Percentiles rank a stretch among this genome's conserved stretches.
phyloP scores from a whole-genome alignment of 2,329 filamentous ascomycete species.

The Aspergillus costaricaensis region DNA sequence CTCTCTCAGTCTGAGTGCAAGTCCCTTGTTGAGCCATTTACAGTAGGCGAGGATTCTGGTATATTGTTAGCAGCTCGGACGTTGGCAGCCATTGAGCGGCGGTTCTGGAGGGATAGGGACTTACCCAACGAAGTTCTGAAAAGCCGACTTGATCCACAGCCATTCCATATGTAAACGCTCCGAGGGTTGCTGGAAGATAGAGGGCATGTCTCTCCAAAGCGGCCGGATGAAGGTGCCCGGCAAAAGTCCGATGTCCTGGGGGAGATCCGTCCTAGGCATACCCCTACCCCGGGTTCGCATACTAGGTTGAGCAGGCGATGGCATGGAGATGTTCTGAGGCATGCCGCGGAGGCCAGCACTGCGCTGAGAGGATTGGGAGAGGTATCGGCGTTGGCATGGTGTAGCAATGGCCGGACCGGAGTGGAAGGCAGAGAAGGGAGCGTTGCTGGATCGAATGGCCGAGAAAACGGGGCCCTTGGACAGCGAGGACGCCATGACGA shows the following conservation, averaged over 20 bases:
- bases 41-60: conserved; percentile 34
- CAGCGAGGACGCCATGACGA: conserved; percentile 38
- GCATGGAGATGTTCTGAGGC: conserved; percentile 27
- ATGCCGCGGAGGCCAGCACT: conserved; percentile 16
- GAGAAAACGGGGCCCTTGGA: conserved; percentile 26
- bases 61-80: conserved; percentile 15
- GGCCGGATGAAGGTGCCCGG: conserved; percentile 46
- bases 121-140: conserved; percentile 40
- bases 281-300: conserved; percentile 39
- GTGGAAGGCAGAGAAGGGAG: conserved; percentile 13
- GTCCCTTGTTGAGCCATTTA: conserved; percentile 34
- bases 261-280: conserved; percentile 35
- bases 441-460: conserved; percentile 19
- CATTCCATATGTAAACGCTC: conserved; percentile 43
- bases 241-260: conserved; percentile 50
- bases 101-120: conserved; percentile 10
- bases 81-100: not conserved
- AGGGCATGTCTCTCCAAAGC: conserved; percentile 43
- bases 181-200: conserved; percentile 40
- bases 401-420: conserved; percentile 11
- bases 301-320: conserved; percentile 40
- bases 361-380: conserved; percentile 36
- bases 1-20: conserved; percentile 38
- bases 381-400: conserved; percentile 35
- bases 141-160: conserved; percentile 38